Evolutionary conservation across 148 eudicot species (phyloP), one percentile per base, ranked within the genome.

Genomic region (Rhododendron ferrugineum): DNA sequence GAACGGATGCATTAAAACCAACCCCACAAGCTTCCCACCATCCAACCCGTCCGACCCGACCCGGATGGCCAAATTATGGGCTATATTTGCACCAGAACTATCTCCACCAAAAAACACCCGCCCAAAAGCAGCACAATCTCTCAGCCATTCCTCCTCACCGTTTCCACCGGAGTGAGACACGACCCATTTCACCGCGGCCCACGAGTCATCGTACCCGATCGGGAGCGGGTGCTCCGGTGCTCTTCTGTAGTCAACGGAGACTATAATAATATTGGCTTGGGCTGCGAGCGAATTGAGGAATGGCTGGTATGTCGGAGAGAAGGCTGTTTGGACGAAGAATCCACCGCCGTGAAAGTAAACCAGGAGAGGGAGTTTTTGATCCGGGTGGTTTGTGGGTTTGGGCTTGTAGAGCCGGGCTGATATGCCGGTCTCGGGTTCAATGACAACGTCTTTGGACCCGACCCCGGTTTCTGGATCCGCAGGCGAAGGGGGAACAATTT

Each of bases 271-370:
- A 20, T 90, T 85, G 16, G 92, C 88, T 37, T 85, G 75, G 1
- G 87, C 47, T 3, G 78, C 88, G 2, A 87, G 47, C 64, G 16
- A 15, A 83, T 90, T 80, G 62, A 91, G 26, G 82, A 85, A 70
- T 4, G 58, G 52, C 47, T 88, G 88, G 83, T 85, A 88, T 0
- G 20, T 5, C 0, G 86, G 54, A 50, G 88, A 73, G 64, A 82
- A 89, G 8, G 89, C 86, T 7, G 92, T 86, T 7, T 90, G 90
- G 47, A 88, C 85, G 6, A 82, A 70, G 70, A 93, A 94, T 9
- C 83, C 94, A 3, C 94, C 94, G 6, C 94, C 95, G 52, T 94
- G 97, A 37, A 78, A 88, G 88, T 91, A 92, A 16, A 94, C 56
- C 0, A 93, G 76, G 23, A 94, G 81, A 26, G 97, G 97, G 22